Base-by-base conservation (phyloP, 306 rosid species). In the Pachyrhizus erosus region DNA sequence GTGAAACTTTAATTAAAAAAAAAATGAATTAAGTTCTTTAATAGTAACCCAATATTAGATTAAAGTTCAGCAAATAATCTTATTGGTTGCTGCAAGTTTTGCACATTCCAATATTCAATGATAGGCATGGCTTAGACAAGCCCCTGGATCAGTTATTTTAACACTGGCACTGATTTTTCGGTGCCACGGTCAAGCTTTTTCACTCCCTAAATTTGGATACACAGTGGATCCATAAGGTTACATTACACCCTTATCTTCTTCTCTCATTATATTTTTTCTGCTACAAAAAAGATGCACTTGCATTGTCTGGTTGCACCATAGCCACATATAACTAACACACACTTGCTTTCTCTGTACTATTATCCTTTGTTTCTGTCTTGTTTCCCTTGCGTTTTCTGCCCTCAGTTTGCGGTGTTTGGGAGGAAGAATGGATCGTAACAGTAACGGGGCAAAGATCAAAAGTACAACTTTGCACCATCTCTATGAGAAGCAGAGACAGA, bases 401-500 rank as follows among this genome's bases (percentile, higher is more conserved):
- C 39, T 17, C 67, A 82, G 87, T 9, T 69, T 58, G 13, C 39
- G 2, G 3, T 75, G 71, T 83, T 64, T 31, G 18, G n/a, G 66
- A 3, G 33, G 39, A 46, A 76, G 27, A 80, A 80, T 84, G 82
- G 90, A 75, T 23, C 88, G 26, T 57, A 37, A 11, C 51, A 39
- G 81, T 40, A 83, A 85, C 62, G 90, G 91, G 76, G 58, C 52
- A 54, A 49, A 68, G 27, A 37, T 62, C 13, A 75, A 87, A 89
- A 88, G 85, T 65, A 94, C 94, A 0, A 82, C 85, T 72, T 87
- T 93, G 20, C 94, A 93, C 10, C 94, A 95, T 85, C 94, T 93
- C 1, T 90, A 89, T 26, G 93, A 89, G 85, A 93, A 93, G 89
- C 88, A 89, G 55, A 81, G 91, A 40, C 98, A 95, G 87, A 91